Evolutionary conservation across 225 moss, liverwort and hornwort genomes (phyloP), one percentile per base, ranked within the genome.

Genomic region (Sphagnum contortum): DNA sequence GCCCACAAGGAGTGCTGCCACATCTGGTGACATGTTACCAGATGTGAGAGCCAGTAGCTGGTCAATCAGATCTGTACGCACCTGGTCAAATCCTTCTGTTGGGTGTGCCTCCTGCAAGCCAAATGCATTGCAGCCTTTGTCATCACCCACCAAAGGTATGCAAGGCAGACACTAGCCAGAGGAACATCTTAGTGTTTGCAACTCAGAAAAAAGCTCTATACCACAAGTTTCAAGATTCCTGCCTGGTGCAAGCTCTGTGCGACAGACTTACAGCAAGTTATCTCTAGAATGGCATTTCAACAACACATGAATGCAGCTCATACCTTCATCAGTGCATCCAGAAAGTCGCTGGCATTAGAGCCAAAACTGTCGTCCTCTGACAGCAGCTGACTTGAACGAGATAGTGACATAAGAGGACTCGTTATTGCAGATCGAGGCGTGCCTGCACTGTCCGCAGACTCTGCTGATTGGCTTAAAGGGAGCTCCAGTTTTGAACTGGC

Each of bases 381-480:
- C 55, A 91, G 70, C 58, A 88, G 48, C 75, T 88, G 83, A 74
- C 77, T 81, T 51, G 76, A 75, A 60, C 81, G 76, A 47, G 77
- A 72, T 55, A 81, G 82, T 67, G 87, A 75, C 55, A 86, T 77
- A 68, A 88, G 83, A 44, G 86, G 91, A 75, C 86, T 91, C 14
- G 88, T 91, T 72, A 91, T 80, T 47, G 83, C 88, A 63, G 91
- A 91, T 72, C 86, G 83, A 49, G 86, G 88, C 52, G 88, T 91
- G 88, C 91, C 91, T 65, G 86, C 91, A 69, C 91, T 86, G 49
- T 91, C 86, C 62, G 91, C 95, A 84, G 95, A 95, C 81, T 95
- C 95, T 72, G 88, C 88, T 74, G 95, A 95, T 95, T 95, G 95
- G 95, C 89, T 86, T 90, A 89, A 95, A 92, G 91, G 95, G 95